A percentile compares a stretch with the other conserved stretches of the same genome.
phyloP scores from a whole-genome alignment of 805 yeast species.

The Teunomyces lycoperdinae region DNA sequence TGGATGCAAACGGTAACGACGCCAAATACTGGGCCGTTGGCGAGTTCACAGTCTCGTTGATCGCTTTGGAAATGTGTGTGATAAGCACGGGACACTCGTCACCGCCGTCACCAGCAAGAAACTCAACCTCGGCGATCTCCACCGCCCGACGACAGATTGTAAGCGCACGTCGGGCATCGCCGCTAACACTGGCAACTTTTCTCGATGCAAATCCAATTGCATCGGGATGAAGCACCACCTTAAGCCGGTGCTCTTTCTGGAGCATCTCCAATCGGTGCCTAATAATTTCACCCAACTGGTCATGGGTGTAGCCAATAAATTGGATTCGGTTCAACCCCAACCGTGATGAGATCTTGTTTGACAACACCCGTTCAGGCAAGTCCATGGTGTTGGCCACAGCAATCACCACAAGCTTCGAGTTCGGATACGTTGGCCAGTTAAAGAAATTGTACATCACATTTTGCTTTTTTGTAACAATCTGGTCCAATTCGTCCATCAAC shows the following conservation, averaged over 20 bases:
- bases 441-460: conserved; percentile 91
- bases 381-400: conserved; percentile 99
- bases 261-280: conserved; percentile 58
- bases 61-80: conserved; percentile 73
- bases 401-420: conserved; percentile 78
- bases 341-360: conserved; percentile 88
- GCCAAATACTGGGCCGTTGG: conserved; percentile 62
- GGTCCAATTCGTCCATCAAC: conserved; percentile 90
- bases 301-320: conserved; percentile 84
- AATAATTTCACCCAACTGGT: conserved; percentile 74
- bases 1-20: conserved; percentile 64
- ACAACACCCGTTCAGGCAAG: conserved; percentile 81
- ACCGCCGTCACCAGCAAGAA: conserved; percentile 22
- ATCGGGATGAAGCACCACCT: conserved; percentile 53
- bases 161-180: conserved; percentile 93
- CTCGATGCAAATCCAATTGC: conserved; percentile 91
- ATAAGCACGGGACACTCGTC: conserved; percentile 54
- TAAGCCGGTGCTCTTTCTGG: conserved; percentile 34
- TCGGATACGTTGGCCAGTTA: conserved; percentile 90
- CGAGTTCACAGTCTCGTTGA: conserved; percentile 72
- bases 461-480: conserved; percentile 77
- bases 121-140: conserved; percentile 75
- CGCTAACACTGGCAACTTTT: conserved; percentile 93
- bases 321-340: conserved; percentile 83
- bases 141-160: conserved; percentile 86